Evolutionary conservation across 2,329 filamentous ascomycete genomes (phyloP).

Genomic region (Trichoderma breve): DNA sequence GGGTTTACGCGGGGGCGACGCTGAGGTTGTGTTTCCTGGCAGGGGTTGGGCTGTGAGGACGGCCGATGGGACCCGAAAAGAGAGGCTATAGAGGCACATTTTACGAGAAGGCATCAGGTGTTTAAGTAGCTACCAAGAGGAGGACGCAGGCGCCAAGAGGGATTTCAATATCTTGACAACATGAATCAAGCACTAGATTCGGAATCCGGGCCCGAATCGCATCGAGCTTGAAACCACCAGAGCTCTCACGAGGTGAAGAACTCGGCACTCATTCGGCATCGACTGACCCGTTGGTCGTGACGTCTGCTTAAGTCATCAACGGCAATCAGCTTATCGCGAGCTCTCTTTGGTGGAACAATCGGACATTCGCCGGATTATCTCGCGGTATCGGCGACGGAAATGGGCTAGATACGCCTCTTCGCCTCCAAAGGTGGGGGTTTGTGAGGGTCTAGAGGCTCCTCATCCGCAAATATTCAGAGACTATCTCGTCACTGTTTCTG

Average conservation of each 20-base stretch:
- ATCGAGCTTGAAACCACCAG: not conserved
- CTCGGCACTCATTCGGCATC: slow-evolving; percentile 9
- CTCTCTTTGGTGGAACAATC: slow-evolving; percentile 22
- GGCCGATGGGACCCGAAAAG: slow-evolving; percentile 24
- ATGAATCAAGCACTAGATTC: not conserved
- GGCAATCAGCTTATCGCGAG: not conserved
- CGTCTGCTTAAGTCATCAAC: not conserved
- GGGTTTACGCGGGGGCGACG: slow-evolving; percentile 64
- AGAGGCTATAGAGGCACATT: not conserved
- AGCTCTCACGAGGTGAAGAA: not conserved
- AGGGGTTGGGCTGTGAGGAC: slow-evolving; percentile 50
- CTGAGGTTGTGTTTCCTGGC: slow-evolving; percentile 59
- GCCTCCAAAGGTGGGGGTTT: slow-evolving; percentile 1
- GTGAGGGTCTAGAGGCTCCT: not conserved
- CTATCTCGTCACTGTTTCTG: not conserved
- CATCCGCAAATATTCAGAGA: not conserved
- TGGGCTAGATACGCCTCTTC: slow-evolving; percentile 2
- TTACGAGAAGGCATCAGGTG: not conserved
- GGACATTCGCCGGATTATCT: slow-evolving; percentile 1
- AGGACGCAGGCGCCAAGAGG: not conserved
- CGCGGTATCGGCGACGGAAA: not conserved
- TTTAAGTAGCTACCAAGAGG: not conserved
- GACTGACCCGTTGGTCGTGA: not conserved
- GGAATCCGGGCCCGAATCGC: not conserved
- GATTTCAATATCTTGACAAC: not conserved